Conservation (phyloP, 257 asterid genomes). For the Capsicum rhomboideum region DNA sequence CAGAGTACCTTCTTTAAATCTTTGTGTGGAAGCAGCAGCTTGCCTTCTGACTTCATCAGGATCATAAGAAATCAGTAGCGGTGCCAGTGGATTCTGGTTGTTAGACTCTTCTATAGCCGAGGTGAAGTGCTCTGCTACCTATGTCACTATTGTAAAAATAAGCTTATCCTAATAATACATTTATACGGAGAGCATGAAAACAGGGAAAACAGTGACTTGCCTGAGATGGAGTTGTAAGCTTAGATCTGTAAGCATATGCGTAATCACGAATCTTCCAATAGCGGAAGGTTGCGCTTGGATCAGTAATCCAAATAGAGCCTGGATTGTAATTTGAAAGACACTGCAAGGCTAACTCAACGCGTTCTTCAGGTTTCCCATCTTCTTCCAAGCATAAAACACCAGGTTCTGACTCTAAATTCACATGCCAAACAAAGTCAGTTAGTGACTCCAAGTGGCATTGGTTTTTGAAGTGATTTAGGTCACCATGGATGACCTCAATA, state of each 20-base stretch:
- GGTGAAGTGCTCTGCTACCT: constrained; percentile 97
- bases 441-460: neutral
- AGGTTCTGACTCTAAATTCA: constrained; percentile 56
- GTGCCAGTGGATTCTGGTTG: constrained; percentile 50
- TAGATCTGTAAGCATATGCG: constrained; percentile 86
- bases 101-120: constrained; percentile 66
- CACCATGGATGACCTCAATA: neutral
- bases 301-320: constrained; percentile 42
- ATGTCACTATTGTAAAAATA: neutral
- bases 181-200: neutral
- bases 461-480: neutral
- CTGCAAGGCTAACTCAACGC: constrained; percentile 71
- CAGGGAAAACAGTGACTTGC: constrained; percentile 37
- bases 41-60: constrained; percentile 78
- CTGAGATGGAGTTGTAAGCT: constrained; percentile 70
- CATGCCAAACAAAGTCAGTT: constrained; percentile 4
- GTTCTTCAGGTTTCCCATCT: constrained; percentile 60
- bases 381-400: constrained; percentile 55
- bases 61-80: constrained; percentile 67
- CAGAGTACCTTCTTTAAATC: constrained; percentile 80
- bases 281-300: constrained; percentile 50
- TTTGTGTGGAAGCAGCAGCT: constrained; percentile 81
- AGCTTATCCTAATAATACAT: neutral
- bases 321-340: constrained; percentile 74
- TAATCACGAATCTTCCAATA: constrained; percentile 97